These are phyloP conservation scores for Sclerotinia glacialis DNA, from an alignment of 2,329 filamentous ascomycete species.

Conservation along the genomic window DNA sequence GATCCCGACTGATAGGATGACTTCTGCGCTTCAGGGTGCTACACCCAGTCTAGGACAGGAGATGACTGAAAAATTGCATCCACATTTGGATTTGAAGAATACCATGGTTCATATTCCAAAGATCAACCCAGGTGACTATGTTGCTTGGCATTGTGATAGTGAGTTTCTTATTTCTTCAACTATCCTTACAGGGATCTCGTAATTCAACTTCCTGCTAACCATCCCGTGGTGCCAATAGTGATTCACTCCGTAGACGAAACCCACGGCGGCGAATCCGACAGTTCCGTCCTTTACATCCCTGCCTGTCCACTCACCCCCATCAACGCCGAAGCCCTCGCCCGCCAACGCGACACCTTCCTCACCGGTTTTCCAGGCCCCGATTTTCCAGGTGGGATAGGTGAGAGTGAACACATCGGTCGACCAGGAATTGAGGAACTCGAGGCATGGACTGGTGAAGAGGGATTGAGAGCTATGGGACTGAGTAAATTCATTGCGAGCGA, in stretches of 20 bases:
- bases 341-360: slow-evolving; percentile 70
- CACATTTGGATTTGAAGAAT: slow-evolving; percentile 58
- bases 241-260: slow-evolving; percentile 75
- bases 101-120: slow-evolving; percentile 65
- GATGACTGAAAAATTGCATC: slow-evolving; percentile 57
- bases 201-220: neutral
- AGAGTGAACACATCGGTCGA: slow-evolving; percentile 53
- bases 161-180: neutral
- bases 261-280: slow-evolving; percentile 69
- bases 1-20: slow-evolving; percentile 39
- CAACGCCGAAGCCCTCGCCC: slow-evolving; percentile 68
- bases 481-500: slow-evolving; percentile 25
- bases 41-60: slow-evolving; percentile 62
- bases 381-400: slow-evolving; percentile 69
- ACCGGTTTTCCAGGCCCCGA: slow-evolving; percentile 65
- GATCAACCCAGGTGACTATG: slow-evolving; percentile 65
- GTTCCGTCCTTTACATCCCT: slow-evolving; percentile 85
- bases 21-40: slow-evolving; percentile 64
- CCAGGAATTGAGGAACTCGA: slow-evolving; percentile 34
- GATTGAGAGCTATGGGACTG: slow-evolving; percentile 57
- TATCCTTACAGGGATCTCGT: neutral
- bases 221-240: slow-evolving; percentile 24
- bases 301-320: slow-evolving; percentile 74
- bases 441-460: slow-evolving; percentile 49
- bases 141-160: slow-evolving; percentile 56